Base-by-base conservation (phyloP, 2,329 filamentous ascomycete genomes). In the Trichoderma sp. region DNA sequence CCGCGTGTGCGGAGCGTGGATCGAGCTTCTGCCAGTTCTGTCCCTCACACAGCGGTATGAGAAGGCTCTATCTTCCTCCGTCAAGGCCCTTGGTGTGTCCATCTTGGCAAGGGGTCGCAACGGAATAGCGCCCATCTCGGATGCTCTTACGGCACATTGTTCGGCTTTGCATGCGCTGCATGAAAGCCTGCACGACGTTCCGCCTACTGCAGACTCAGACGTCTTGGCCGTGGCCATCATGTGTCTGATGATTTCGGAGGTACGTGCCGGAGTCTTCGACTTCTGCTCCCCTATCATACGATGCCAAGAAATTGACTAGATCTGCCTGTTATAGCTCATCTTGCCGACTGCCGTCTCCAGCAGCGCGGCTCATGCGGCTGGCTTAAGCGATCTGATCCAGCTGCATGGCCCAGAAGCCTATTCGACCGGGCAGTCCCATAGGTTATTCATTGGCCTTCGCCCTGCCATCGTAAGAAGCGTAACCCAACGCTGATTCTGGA, bases 1-100 rank as follows among this genome's bases (percentile, higher is more conserved):
- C 26, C 72, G 74, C 10, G 74, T 79, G 51, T 79, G 78, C 63
- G 78, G 78, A 7, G 71, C 75, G 0, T 80, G 78, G 78, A 73
- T 79, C 0, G 76, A 77, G 58, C 72, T 75, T 7, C 71, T 80
- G 6, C 77, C 77, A 1, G 66, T 69, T 0, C 69, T 80, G 3
- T 68, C 71, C 1, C 54, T 64, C 9, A 67, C 67, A 14, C 61
- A 68, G 1, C 45, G 59, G 4, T 65, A 67, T 26, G 68, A 72
- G 7, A 45, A 66, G 0, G 66, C 73, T 3, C 64, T 79, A 6
- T 67, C 68, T 2, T 69, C 72, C 1, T 72, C 77, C 2, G 71
- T 78, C 59, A 72, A 72, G 54, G 74, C 77, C 6, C 69, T 80
- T 52, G 76, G 71, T 0, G 57, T 72, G 1, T 71, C 75, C 1